Evolutionary conservation across 768 basidiomycete species (phyloP).

Genomic region (Paxillus rubicundulus): DNA sequence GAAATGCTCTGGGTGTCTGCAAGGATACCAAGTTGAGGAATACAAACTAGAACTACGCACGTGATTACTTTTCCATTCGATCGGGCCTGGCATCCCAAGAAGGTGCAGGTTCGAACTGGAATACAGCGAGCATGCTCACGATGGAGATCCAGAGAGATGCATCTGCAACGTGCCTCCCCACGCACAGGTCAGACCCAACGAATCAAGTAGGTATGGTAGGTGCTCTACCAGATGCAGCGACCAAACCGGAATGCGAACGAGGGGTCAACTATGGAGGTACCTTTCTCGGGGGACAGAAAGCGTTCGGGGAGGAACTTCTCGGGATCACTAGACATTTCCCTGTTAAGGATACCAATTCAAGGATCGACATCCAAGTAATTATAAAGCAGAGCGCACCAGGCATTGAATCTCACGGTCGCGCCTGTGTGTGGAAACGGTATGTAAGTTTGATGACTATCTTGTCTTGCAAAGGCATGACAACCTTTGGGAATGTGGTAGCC

Average conservation of each 20-base stretch:
- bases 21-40: neutral
- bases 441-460: neutral
- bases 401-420: conserved; percentile 19
- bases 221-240: conserved; percentile 33
- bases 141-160: conserved; percentile 33
- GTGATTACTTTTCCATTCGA: conserved; percentile 18
- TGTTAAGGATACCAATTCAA: conserved; percentile 4
- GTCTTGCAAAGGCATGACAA: conserved; percentile 12
- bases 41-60: conserved; percentile 10
- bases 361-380: neutral
- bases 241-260: conserved; percentile 38
- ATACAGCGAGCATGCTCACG: conserved; percentile 18
- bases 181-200: conserved; percentile 4
- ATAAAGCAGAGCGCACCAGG: conserved; percentile 10
- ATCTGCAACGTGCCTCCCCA: conserved; percentile 43
- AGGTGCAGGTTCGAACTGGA: conserved; percentile 11
- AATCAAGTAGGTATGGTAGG: too few species aligned
- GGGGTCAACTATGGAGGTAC: conserved; percentile 6
- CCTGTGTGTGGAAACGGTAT: conserved; percentile 4
- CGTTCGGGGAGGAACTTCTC: conserved; percentile 40
- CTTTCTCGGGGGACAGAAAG: conserved; percentile 16
- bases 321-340: conserved; percentile 37
- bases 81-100: conserved; percentile 20
- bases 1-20: conserved; percentile 7
- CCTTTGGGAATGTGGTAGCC: conserved; percentile 54